A percentile compares a stretch with the other conserved stretches of the same genome.
Evolutionary conservation across 2,329 filamentous ascomycete genomes (phyloP).

Genomic region (Fusarium praegraminearum): DNA sequence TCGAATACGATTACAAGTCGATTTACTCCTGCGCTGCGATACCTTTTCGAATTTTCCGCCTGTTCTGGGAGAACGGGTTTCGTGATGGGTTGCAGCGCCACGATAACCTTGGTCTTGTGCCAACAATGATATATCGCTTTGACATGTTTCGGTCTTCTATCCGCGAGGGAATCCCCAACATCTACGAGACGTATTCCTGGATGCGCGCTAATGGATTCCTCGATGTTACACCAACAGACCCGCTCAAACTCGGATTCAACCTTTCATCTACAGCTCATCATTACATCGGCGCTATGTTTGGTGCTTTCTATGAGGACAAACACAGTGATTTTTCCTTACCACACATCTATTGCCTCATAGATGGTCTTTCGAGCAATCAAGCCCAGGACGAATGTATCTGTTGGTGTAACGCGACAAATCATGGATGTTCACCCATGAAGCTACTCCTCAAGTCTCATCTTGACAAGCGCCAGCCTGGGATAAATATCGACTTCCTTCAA

Average conservation of each 20-base stretch:
- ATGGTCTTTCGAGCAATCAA: background rate
- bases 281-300: background rate
- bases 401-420: background rate
- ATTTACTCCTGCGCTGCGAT: background rate
- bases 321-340: no score
- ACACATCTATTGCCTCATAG: no score
- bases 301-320: background rate
- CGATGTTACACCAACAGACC: background rate
- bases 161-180: accelerated
- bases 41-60: accelerated
- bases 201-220: background rate
- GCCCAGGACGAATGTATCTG: background rate
- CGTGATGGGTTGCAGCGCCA: background rate
- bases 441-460: background rate
- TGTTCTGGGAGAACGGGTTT: background rate
- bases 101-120: background rate
- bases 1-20: background rate
- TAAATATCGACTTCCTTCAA: no score
- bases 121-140: background rate
- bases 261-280: background rate
- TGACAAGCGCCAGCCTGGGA: background rate
- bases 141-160: background rate
- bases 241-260: accelerated
- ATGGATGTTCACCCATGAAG: background rate
- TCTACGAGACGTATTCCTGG: background rate